A percentile compares a stretch with the other conserved stretches of the same genome.
Conservation (phyloP, 106 monocot genomes). For the Agapanthus africanus region DNA sequence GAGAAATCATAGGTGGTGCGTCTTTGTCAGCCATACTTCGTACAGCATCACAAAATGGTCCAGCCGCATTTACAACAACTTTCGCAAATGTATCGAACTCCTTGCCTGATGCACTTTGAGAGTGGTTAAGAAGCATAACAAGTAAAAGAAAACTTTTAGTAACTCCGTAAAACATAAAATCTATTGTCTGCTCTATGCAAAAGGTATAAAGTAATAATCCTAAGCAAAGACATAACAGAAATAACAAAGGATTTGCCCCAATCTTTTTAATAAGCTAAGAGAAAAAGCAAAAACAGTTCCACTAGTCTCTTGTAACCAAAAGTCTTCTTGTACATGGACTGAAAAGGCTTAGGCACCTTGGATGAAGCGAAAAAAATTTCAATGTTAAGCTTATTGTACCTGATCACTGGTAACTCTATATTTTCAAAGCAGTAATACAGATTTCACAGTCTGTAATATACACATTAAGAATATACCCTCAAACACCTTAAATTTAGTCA, state of each 20-base stretch:
- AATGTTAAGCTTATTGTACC: neutral
- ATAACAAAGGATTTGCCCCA: too few relatives aligned
- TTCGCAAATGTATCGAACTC: slow-evolving; percentile 86
- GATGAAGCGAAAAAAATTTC: too few relatives aligned
- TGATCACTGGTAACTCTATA: neutral
- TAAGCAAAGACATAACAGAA: too few relatives aligned
- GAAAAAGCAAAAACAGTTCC: too few relatives aligned
- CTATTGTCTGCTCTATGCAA: neutral
- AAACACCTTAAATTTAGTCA: neutral
- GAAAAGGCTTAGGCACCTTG: neutral
- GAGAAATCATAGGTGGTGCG: slow-evolving; percentile 64
- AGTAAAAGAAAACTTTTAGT: slow-evolving; percentile 8
- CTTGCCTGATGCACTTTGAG: slow-evolving; percentile 52
- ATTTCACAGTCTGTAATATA: neutral
- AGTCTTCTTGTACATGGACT: neutral
- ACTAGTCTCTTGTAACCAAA: too few relatives aligned
- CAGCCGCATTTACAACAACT: slow-evolving; percentile 90
- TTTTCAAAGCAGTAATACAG: neutral
- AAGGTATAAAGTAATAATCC: too few relatives aligned
- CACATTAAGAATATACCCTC: neutral
- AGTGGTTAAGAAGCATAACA: slow-evolving; percentile 22
- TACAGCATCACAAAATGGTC: slow-evolving; percentile 90
- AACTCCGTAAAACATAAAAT: slow-evolving; percentile 4
- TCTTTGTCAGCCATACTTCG: slow-evolving; percentile 84
- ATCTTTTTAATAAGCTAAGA: too few relatives aligned